Evolutionary conservation across 2,329 filamentous ascomycete genomes (phyloP), one percentile per base, ranked within the genome.

Genomic region (Beauveria bassiana): DNA sequence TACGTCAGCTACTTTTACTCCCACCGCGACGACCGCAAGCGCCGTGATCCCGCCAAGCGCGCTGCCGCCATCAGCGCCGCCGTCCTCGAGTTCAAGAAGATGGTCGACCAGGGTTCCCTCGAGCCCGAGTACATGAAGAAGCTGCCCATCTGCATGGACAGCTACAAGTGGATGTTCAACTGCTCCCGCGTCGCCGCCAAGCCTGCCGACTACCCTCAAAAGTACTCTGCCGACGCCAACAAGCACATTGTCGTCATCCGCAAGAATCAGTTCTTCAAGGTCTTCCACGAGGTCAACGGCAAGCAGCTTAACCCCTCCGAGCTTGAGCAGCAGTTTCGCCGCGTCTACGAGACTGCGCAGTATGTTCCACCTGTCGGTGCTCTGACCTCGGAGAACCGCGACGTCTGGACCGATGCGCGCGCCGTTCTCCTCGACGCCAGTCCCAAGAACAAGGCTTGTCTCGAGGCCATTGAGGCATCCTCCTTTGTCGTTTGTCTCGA

Each of bases 1-100:
- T 99, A 98, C 73, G 95, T 99, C 71, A 96, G 91, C 76, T 99
- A 99, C 84, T 99, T 99, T 80, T 99, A 99, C 81, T 97, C 93
- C 61, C 93, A 98, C 79, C 86, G 91, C 67, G 95, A 99, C 76
- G 96, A 99, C 77, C 87, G 91, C 68, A 84, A 87, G 72, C 86
- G 93, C 67, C 87, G 92, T 65, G 86, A 97, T 74, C 95, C 95
- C 0, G 88, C 89, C 65, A 96, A 96, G 82, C 90, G 95, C 65
- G 95, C 95, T 3, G 95, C 95, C 4, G 93, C 93, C 66, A 89
- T 99, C 66, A 87, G 90, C 1, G 91, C 90, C 1, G 88, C 91
- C 8, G 88, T 86, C 1, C 83, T 99, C 45, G 91, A 96, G 72
- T 99, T 99, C 82, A 96, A 97, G 84, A 89, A 88, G 75, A 86